Percentiles rank a stretch among this genome's conserved stretches.
Evolutionary conservation across 352 stramenopile species (phyloP).

Genomic region (Pythium rishiriense): DNA sequence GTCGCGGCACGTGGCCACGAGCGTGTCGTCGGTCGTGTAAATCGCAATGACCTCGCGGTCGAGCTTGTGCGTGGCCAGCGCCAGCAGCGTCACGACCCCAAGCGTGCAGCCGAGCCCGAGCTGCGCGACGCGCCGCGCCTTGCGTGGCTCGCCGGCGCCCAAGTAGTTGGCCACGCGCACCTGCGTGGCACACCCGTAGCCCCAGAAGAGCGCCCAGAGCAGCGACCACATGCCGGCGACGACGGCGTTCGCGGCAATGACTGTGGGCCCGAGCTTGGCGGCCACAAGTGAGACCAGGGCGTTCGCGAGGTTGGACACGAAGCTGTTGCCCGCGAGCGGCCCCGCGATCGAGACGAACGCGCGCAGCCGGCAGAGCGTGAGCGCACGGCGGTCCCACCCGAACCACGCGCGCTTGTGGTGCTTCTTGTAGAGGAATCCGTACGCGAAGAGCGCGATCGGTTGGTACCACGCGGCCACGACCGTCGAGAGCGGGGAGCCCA

Average conservation of each 20-base stretch:
- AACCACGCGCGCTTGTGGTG: constrained; percentile 57
- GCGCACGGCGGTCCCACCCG: constrained; percentile 50
- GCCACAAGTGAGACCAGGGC: constrained; percentile 68
- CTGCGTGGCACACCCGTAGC: constrained; percentile 77
- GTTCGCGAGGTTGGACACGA: constrained; percentile 72
- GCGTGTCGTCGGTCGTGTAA: constrained; percentile 56
- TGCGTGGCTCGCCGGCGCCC: constrained; percentile 49
- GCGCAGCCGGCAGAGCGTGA: constrained; percentile 44
- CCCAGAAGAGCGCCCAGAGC: constrained; percentile 79
- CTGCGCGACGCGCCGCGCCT: constrained; percentile 48
- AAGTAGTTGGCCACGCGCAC: constrained; percentile 79
- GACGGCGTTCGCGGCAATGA: constrained; percentile 71
- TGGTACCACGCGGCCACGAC: constrained; percentile 82
- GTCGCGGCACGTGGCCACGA: constrained; percentile 45
- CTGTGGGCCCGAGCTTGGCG: constrained; percentile 51
- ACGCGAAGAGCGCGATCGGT: constrained; percentile 53
- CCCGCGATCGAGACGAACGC: constrained; percentile 56
- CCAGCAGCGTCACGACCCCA: constrained; percentile 48
- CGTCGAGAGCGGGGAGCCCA: constrained; percentile 77
- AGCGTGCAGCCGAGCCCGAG: constrained; percentile 61
- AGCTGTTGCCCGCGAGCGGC: constrained; percentile 70
- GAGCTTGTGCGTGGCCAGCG: constrained; percentile 44
- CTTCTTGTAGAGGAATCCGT: constrained; percentile 62
- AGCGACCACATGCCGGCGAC: constrained; percentile 67
- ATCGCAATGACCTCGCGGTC: constrained; percentile 51